Evolutionary conservation across 2,329 filamentous ascomycete genomes (phyloP), one percentile per base, ranked within the genome.

Genomic region (Pseudocercospora fuligena): DNA sequence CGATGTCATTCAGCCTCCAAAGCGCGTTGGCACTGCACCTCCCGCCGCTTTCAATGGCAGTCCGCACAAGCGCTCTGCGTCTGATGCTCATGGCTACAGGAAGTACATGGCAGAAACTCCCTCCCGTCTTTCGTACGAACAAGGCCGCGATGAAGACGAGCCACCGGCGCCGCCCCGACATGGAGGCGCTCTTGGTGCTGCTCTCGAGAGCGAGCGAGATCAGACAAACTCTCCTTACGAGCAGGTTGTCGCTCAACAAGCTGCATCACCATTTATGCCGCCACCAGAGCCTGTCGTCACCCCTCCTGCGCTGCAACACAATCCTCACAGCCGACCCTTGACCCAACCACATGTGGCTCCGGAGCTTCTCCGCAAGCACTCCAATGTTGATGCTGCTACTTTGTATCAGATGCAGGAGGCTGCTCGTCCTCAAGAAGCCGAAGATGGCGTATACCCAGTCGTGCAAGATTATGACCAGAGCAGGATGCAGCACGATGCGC

Each of bases 291-390:
- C 92, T 7, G 93, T 97, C 21, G 87, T 87, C 5, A 83, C 85
- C 5, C 94, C 94, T 0, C 94, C 94, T 2, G 88, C 88, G 11
- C 94, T 97, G 77, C 86, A 88, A 57, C 92, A 97, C 78, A 85
- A 86, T 43, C 88, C 93, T 12, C 88, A 90, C 67, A 86, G 90
- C 60, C 86, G 88, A 58, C 93, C 93, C 5, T 83, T 84, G 1
- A 88, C 86, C 66, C 88, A 88, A 68, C 92, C 92, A 0, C 88
- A 91, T 72, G 88, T 92, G 65, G 90, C 92, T 31, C 87, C 91
- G 14, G 92, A 95, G 75, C 84, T 94, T 73, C 90, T 92, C 69
- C 89, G 89, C 70, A 92, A 92, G 60, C 95, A 93, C 72, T 93
- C 90, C 72, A 90, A 93, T 23, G 89, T 98, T 77, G 97, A 95